A percentile compares a stretch with the other conserved stretches of the same genome.
Conservation (phyloP, 2,329 filamentous ascomycete species). For the Graphiopsis chlorocephala region DNA sequence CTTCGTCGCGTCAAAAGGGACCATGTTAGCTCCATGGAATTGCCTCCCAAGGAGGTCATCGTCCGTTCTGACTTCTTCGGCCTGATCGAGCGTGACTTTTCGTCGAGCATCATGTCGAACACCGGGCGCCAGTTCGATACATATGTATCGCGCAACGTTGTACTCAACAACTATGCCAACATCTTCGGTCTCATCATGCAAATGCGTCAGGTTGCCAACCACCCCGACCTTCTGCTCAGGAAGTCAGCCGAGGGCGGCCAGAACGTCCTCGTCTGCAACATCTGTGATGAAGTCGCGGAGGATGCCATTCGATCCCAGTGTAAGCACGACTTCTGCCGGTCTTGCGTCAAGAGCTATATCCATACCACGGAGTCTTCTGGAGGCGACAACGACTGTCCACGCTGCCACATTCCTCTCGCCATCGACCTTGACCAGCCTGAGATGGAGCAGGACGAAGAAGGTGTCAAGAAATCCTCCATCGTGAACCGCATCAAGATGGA, state of each 20-base stretch:
- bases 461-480: conserved; percentile 92
- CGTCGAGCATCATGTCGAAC: conserved; percentile 91
- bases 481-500: conserved; percentile 99
- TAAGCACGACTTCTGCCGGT: conserved; percentile 86
- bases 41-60: conserved; percentile 90
- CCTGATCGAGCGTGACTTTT: conserved; percentile 93
- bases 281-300: conserved; percentile 94
- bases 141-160: conserved; percentile 88
- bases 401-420: conserved; percentile 82
- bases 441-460: conserved; percentile 83
- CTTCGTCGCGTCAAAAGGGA: conserved; percentile 91
- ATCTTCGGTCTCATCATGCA: conserved; percentile 99
- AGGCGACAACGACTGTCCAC: conserved; percentile 70
- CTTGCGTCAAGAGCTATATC: conserved; percentile 77
- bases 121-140: conserved; percentile 88
- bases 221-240: conserved; percentile 89
- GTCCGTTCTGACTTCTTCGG: conserved; percentile 96
- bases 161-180: conserved; percentile 96
- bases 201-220: conserved; percentile 96
- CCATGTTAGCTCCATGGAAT: conserved; percentile 89
- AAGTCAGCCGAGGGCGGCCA: conserved; percentile 83
- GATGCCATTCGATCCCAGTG: conserved; percentile 90
- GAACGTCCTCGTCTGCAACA: conserved; percentile 86
- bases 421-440: conserved; percentile 96
- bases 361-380: conserved; percentile 66